These are phyloP conservation scores for Myxozyma geophila DNA, from an alignment of 805 yeast species.

Conservation along the genomic window DNA sequence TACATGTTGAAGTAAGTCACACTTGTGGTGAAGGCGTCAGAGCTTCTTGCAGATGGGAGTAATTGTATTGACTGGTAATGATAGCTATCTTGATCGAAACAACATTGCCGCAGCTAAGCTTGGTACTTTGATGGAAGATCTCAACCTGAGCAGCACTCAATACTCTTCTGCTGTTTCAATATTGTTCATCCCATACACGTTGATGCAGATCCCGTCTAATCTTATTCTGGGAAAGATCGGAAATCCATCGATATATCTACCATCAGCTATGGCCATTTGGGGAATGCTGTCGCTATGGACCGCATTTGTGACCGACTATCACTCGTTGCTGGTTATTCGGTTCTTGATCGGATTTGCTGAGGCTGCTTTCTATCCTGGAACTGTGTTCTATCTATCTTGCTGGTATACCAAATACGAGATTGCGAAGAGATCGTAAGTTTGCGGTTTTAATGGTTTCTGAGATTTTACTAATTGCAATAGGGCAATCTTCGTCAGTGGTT, in stretches of 20 bases:
- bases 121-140: slow-evolving; percentile 50
- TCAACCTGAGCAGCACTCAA: slow-evolving; percentile 50
- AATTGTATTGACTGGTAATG: slow-evolving; percentile 18
- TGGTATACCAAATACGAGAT: slow-evolving; percentile 61
- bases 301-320: slow-evolving; percentile 52
- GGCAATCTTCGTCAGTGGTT: slow-evolving; percentile 57
- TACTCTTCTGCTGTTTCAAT: slow-evolving; percentile 55
- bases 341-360: slow-evolving; percentile 55
- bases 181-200: slow-evolving; percentile 55
- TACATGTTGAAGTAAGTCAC: slow-evolving; percentile 51
- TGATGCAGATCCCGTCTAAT: slow-evolving; percentile 57
- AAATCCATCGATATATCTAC: slow-evolving; percentile 57
- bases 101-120: slow-evolving; percentile 56
- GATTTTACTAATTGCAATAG: neutral
- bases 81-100: slow-evolving; percentile 51
- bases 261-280: slow-evolving; percentile 56
- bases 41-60: too few species aligned
- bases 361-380: slow-evolving; percentile 56
- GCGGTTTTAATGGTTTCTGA: neutral
- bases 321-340: slow-evolving; percentile 54
- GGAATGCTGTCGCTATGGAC: slow-evolving; percentile 53
- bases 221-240: slow-evolving; percentile 54
- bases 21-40: neutral
- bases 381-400: slow-evolving; percentile 56
- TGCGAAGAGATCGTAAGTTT: slow-evolving; percentile 50